Evolutionary conservation across 2,329 filamentous ascomycete species (phyloP).

Genomic region (Pseudovirgaria hyperparasitica): DNA sequence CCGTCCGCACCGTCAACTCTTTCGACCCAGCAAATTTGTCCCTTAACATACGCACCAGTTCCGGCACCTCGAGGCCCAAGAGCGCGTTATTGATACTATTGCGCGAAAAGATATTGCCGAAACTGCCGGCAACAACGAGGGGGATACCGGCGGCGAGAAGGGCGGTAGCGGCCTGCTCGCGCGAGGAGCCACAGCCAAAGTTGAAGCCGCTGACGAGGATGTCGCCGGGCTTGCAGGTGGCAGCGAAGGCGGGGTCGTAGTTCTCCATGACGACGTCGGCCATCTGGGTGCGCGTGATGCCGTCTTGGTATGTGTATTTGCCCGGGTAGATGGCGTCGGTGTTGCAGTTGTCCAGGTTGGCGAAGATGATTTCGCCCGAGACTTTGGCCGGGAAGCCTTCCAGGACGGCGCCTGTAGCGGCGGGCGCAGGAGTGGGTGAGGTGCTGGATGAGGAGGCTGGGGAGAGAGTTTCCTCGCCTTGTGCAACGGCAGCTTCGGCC

Average conservation of each 20-base stretch:
- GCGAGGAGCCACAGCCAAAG: constrained; percentile 70
- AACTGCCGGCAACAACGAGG: constrained; percentile 67
- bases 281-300: constrained; percentile 66
- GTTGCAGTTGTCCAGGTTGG: constrained; percentile 75
- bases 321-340: constrained; percentile 90
- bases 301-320: constrained; percentile 86
- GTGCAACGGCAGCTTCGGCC: constrained; percentile 49
- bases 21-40: constrained; percentile 47
- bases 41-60: constrained; percentile 52
- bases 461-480: constrained; percentile 37
- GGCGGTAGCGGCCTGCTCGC: constrained; percentile 82
- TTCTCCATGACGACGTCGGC: constrained; percentile 87
- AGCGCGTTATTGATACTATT: constrained; percentile 73
- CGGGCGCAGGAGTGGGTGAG: constrained; percentile 17
- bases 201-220: constrained; percentile 80
- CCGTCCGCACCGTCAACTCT: constrained; percentile 56
- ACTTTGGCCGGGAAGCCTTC: constrained; percentile 80
- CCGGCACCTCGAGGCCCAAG: constrained; percentile 57
- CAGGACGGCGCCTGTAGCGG: constrained; percentile 39
- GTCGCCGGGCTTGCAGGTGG: constrained; percentile 54
- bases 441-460: constrained; percentile 18
- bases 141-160: constrained; percentile 71
- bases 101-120: constrained; percentile 70
- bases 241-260: constrained; percentile 64
- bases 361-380: constrained; percentile 77